These are phyloP conservation scores for Vanderwaltozyma verrucispora DNA, from an alignment of 805 yeast genomes.

Conservation along the genomic window DNA sequence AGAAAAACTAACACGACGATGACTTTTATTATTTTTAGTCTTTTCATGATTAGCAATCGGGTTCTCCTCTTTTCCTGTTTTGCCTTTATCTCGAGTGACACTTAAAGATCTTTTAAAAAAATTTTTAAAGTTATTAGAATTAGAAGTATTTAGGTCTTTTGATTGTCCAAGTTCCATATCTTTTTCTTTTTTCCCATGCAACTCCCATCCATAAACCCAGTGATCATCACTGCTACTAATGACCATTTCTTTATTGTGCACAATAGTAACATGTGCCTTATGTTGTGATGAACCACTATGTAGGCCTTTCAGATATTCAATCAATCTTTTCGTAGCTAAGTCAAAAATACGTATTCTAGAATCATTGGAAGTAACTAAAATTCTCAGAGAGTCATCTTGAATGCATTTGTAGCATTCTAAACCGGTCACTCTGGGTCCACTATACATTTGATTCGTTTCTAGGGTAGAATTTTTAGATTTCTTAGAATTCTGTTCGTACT, in stretches of 20 bases:
- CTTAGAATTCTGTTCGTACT: too few relatives aligned
- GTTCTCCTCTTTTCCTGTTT: neutral
- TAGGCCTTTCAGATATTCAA: slow-evolving; percentile 63
- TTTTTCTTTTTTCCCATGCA: neutral
- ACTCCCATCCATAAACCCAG: slow-evolving; percentile 71
- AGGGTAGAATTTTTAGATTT: too few relatives aligned
- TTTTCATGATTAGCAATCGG: neutral
- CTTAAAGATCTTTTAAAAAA: neutral
- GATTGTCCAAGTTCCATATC: neutral
- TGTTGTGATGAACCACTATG: slow-evolving; percentile 63
- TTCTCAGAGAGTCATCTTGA: slow-evolving; percentile 27
- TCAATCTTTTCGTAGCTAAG: slow-evolving; percentile 40
- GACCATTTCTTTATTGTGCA: slow-evolving; percentile 22
- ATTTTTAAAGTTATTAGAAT: neutral
- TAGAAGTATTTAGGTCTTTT: neutral
- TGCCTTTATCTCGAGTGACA: neutral
- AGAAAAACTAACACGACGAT: neutral
- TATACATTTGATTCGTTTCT: too few relatives aligned
- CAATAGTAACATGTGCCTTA: slow-evolving; percentile 34
- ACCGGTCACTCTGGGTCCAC: slow-evolving; percentile 65
- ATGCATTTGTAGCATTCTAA: slow-evolving; percentile 39
- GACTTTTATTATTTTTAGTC: neutral
- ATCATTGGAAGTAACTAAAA: slow-evolving; percentile 71
- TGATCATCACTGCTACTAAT: slow-evolving; percentile 83
- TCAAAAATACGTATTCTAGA: slow-evolving; percentile 64